Evolutionary conservation across 2,329 filamentous ascomycete genomes (phyloP).

Genomic region (Raffaelea ambrosiae): DNA sequence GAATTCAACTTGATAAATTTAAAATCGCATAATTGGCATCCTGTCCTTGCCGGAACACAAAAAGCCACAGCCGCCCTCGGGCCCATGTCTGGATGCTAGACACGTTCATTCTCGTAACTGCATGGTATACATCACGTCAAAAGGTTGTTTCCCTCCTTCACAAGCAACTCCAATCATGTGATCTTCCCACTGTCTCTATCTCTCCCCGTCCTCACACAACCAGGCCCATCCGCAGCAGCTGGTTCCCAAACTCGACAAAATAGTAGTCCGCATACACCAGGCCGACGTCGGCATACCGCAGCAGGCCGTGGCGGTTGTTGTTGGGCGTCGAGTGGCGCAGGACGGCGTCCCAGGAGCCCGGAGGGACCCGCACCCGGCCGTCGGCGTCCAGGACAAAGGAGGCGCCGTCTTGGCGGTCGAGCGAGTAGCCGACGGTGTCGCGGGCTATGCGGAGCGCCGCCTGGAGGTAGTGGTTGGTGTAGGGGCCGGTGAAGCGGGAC

Average conservation of each 20-base stretch:
- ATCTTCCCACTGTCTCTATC: no score
- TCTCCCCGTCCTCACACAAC: constrained; percentile 5
- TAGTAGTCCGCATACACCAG: constrained; percentile 39
- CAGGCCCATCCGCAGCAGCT: constrained; percentile 26
- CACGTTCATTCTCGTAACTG: no score
- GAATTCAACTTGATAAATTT: no score
- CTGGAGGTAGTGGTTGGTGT: constrained; percentile 7
- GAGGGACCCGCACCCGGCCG: not conserved
- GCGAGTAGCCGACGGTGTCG: constrained; percentile 21
- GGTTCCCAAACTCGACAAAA: constrained; percentile 34
- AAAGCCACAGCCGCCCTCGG: no score
- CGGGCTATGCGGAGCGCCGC: constrained; percentile 19
- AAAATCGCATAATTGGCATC: no score
- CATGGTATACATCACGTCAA: no score
- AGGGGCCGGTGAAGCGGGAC: no score
- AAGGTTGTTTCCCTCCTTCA: no score
- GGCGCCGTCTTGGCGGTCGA: constrained; percentile 9
- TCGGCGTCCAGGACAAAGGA: no score
- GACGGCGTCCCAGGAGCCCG: constrained; percentile 17
- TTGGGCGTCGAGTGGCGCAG: constrained; percentile 21
- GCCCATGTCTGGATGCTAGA: no score
- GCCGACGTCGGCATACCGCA: constrained; percentile 21
- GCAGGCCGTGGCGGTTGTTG: constrained; percentile 16
- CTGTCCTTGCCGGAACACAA: no score
- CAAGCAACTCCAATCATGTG: no score